phyloP scores from a whole-genome alignment of 2,329 filamentous ascomycete species.

The Pseudocercospora fuligena region DNA sequence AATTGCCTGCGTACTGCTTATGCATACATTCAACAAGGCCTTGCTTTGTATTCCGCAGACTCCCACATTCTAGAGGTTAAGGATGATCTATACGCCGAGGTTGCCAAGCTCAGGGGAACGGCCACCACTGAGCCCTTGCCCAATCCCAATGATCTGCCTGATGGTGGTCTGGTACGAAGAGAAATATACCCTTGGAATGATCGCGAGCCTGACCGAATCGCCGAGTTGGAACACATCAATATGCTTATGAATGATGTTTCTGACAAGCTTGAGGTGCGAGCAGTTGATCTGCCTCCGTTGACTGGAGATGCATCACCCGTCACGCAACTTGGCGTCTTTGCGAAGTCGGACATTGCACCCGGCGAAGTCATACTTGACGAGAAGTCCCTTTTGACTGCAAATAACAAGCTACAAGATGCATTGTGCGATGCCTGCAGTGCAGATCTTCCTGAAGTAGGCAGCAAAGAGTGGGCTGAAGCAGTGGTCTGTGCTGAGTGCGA shows the following conservation, averaged over 20 bases:
- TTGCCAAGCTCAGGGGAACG: conserved; percentile 32
- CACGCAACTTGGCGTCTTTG: conserved; percentile 88
- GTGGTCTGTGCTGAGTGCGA: conserved; percentile 60
- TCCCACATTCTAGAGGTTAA: conserved; percentile 60
- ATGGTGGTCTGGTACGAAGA: conserved; percentile 70
- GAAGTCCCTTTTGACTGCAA: conserved; percentile 84
- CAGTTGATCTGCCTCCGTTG: conserved; percentile 75
- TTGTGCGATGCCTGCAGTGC: conserved; percentile 89
- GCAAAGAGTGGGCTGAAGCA: conserved; percentile 29
- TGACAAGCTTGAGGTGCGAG: conserved; percentile 79
- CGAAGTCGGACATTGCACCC: conserved; percentile 76
- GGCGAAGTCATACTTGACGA: conserved; percentile 80
- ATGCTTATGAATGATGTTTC: conserved; percentile 69
- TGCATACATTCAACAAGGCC: conserved; percentile 67
- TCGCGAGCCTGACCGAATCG: conserved; percentile 63
- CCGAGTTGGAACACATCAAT: conserved; percentile 71
- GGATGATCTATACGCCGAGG: conserved; percentile 51
- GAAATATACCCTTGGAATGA: conserved; percentile 69
- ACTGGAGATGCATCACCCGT: conserved; percentile 46
- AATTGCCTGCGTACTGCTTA: conserved; percentile 70
- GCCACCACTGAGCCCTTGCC: conserved; percentile 12
- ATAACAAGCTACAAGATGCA: conserved; percentile 82
- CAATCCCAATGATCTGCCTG: conserved; percentile 58
- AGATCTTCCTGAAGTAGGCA: conserved; percentile 60
- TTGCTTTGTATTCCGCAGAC: conserved; percentile 60